Evolutionary conservation across 2,329 filamentous ascomycete species (phyloP), one percentile per base, ranked within the genome.

Genomic region (Penicillium sp.): DNA sequence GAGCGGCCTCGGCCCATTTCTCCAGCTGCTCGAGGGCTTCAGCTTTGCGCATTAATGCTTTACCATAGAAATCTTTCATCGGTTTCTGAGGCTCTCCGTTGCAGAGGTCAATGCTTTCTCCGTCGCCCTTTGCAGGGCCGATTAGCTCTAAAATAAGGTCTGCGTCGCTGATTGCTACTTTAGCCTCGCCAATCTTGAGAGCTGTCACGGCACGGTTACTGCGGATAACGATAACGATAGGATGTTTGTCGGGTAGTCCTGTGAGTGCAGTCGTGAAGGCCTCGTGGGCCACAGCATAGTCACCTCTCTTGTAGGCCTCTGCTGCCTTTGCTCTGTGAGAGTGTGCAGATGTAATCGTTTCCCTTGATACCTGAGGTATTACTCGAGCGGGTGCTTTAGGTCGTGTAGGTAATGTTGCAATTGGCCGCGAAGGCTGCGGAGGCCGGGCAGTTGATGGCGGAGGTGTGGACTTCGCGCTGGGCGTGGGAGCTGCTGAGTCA

Each of bases 1-100:
- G 80, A 0, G 88, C 88, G 1, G 95, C 95, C 55, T 98, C 94
- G 3, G 81, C 79, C 94, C 94, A 99, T 74, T 90, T 92, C 79
- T 99, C 95, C 83, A 99, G 90, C 73, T 97, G 91, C 76, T 99
- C 95, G 7, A 98, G 83, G 1, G 93, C 95, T 78, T 99, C 95
- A 0, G 95, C 95, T 81, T 98, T 98, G 58, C 95, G 90, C 79
- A 91, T 94, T 31, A 98, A 81, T 0, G 94, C 94, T 77, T 98
- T 99, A 57, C 92, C 93, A 73, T 91, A 98, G 65, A 97, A 91
- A 19, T 97, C 93, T 66, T 88, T 90, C 91, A 99, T 96, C 52
- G 94, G 90, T 68, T 96, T 95, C 21, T 82, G 81, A 60, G 89
- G 84, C 38, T 88, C 85, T n/a, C 83, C 82, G 23, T 83, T 84